Evolutionary conservation across 1,139 yeast species (phyloP), one percentile per base, ranked within the genome.

Genomic region (Pichia inconspicua): DNA sequence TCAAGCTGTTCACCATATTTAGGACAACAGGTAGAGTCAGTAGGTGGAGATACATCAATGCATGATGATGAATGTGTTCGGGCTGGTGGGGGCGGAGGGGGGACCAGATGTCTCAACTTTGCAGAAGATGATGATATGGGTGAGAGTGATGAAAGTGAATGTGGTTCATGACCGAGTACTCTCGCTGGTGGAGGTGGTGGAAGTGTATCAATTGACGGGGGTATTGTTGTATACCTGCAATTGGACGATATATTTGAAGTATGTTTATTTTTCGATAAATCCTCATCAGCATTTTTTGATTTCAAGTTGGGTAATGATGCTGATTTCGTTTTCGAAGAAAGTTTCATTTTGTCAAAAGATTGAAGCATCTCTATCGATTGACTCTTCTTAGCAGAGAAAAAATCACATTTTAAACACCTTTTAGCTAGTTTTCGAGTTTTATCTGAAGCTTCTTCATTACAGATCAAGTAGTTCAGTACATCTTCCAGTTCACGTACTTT

Each of bases 361-460:
- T 34, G 8, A 9, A 34, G 22, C 37, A 34, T 17, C 2, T 34
- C 37, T 15, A 34, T 9, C 4, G 37, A 34, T 15, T 17, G 25
- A 11, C 37, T 34, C 37, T 34, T 34, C 15, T 34, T 34, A 11
- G 7, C 5, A 2, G 5, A 5, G 37, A 34, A 34, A 34, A 34
- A 34, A 6, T 34, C 37, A 34, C 37, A 34, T 15, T 34, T 34
- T 5, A 34, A 15, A 59, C 95, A 84, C 53, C 80, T 74, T n/a
- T 67, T 61, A 0, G 95, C 82, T 44, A 86, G 66, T 45, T 80
- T 72, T 35, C 74, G 71, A 0, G 88, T 80, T 1, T 75, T 72
- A 22, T 19, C 27, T 10, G 27, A 19, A 12, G 27, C 25, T 15
- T 37, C 40, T 14, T 37, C 40, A 22, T 37, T 37, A 8, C 10